A percentile compares a stretch with the other conserved stretches of the same genome.
These are phyloP conservation scores for Diaporthe sp. DNA, from an alignment of 2,329 filamentous ascomycete species.

Conservation along the genomic window DNA sequence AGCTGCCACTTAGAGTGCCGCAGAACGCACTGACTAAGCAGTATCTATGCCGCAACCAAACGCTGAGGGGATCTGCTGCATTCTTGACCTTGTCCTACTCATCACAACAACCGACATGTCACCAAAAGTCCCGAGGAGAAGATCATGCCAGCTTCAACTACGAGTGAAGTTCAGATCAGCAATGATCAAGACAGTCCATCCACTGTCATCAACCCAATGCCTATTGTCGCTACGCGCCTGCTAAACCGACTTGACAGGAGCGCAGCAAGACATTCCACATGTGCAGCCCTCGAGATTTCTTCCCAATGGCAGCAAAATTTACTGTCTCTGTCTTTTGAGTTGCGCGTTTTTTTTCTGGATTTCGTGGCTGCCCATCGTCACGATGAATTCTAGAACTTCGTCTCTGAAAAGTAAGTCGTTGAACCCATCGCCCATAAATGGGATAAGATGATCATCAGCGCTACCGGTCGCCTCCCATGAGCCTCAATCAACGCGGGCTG, in stretches of 20 bases:
- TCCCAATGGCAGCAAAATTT: neutral
- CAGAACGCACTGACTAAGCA: neutral
- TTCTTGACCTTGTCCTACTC: neutral
- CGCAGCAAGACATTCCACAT: neutral
- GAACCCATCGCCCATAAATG: neutral
- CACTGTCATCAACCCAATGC: neutral
- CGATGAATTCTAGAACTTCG: too few species aligned
- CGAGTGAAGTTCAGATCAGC: neutral
- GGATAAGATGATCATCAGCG: neutral
- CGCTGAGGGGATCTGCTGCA: neutral
- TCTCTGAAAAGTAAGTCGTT: neutral
- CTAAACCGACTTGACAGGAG: neutral
- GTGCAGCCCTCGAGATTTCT: neutral
- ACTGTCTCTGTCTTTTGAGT: too few species aligned
- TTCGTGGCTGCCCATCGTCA: neutral
- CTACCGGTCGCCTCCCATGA: neutral
- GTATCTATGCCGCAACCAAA: neutral
- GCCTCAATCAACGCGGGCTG: neutral
- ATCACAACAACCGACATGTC: neutral
- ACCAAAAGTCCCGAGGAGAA: too few species aligned
- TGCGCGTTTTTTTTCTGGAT: neutral
- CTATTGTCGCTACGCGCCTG: neutral
- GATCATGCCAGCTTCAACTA: neutral
- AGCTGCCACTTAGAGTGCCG: neutral
- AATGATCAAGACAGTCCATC: neutral